Conservation (phyloP, 2,329 filamentous ascomycete genomes). For the Iodosphaeria phyllophila region DNA sequence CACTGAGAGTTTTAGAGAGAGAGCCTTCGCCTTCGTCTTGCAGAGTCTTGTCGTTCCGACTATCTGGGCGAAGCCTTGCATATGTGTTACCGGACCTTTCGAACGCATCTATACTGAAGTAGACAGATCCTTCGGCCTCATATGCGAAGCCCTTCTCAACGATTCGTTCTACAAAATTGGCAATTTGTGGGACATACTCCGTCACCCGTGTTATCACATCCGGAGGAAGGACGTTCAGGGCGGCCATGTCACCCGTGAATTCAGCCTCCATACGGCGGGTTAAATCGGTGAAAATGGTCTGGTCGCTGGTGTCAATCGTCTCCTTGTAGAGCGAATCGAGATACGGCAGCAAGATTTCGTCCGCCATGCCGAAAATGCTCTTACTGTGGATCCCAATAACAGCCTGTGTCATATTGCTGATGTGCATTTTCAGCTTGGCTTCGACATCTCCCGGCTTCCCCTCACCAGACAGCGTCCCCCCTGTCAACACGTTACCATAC, state of each 20-base stretch:
- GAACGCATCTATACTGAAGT: slow-evolving; percentile 81
- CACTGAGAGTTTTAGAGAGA: slow-evolving; percentile 38
- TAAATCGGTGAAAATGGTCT: slow-evolving; percentile 67
- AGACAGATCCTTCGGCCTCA: slow-evolving; percentile 65
- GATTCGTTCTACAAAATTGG: slow-evolving; percentile 65
- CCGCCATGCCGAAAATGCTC: slow-evolving; percentile 32
- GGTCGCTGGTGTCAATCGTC: slow-evolving; percentile 39
- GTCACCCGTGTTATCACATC: slow-evolving; percentile 79
- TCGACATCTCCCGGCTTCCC: slow-evolving; percentile 55
- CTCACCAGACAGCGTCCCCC: slow-evolving; percentile 34
- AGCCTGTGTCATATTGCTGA: slow-evolving; percentile 41
- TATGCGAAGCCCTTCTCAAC: slow-evolving; percentile 80
- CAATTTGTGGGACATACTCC: slow-evolving; percentile 78
- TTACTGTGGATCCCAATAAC: slow-evolving; percentile 27
- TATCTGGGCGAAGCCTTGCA: slow-evolving; percentile 70
- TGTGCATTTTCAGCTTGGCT: slow-evolving; percentile 80
- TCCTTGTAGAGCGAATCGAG: slow-evolving; percentile 54
- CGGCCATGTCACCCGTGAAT: slow-evolving; percentile 76
- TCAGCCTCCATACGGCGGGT: slow-evolving; percentile 74
- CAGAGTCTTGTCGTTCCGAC: slow-evolving; percentile 63
- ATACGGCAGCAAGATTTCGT: slow-evolving; percentile 61
- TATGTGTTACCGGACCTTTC: slow-evolving; percentile 74
- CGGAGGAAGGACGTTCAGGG: slow-evolving; percentile 67
- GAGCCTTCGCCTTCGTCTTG: slow-evolving; percentile 84
- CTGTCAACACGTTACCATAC: slow-evolving; percentile 34